These are phyloP conservation scores for Pseudoscleropodium purum DNA, from an alignment of 225 moss, liverwort and hornwort species.

Conservation along the genomic window DNA sequence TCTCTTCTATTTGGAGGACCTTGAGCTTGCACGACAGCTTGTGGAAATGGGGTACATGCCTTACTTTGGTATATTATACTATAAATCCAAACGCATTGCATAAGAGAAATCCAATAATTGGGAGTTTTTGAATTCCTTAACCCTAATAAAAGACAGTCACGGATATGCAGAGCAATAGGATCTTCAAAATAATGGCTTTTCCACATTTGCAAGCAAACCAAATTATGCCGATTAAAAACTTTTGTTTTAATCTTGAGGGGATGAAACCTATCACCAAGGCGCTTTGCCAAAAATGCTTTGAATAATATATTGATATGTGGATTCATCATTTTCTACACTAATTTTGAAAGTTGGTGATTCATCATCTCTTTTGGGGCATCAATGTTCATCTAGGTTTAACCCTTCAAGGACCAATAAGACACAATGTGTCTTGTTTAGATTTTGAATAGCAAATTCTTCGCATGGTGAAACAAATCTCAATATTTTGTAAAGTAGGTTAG, in stretches of 20 bases:
- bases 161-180: neutral
- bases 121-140: neutral
- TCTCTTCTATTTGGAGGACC: conserved; percentile 83
- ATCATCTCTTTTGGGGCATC: neutral
- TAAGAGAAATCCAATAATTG: neutral
- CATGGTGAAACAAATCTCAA: too few relatives aligned
- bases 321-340: neutral
- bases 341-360: too few relatives aligned
- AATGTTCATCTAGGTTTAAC: too few relatives aligned
- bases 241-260: neutral
- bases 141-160: neutral
- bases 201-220: neutral
- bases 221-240: neutral
- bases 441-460: too few relatives aligned
- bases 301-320: fast-evolving
- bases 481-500: too few relatives aligned
- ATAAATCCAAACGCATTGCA: neutral
- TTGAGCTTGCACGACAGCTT: conserved; percentile 77
- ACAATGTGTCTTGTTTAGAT: too few relatives aligned
- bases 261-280: too few relatives aligned
- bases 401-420: too few relatives aligned
- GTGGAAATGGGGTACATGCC: conserved; percentile 65
- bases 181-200: neutral
- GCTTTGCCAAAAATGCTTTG: neutral
- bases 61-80: too few relatives aligned